Evolutionary conservation across 371 early-diverging fungal genomes (phyloP), one percentile per base, ranked within the genome.

Genomic region (Syncephalis fuscata): DNA sequence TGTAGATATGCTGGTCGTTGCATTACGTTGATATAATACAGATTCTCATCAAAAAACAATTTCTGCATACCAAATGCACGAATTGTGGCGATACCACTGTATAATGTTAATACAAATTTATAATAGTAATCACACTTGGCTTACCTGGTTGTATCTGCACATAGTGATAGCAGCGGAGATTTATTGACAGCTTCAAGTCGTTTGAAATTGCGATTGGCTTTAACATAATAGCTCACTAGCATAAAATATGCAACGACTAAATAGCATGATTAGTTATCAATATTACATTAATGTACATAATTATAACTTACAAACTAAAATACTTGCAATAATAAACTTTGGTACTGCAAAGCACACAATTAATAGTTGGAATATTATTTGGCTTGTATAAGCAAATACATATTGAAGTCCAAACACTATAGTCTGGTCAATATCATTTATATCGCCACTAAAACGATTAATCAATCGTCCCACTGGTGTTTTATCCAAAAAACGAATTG

Each of bases 401-500:
- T 92, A 69, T 55, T 82, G 85, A 65, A 93, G 65, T 37, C 65
- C 66, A 46, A 95, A 83, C 14, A 87, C 78, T 23, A 85, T 88
- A n/a, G 82, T 59, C 27, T 65, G 74, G 55, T 89, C 90, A 45
- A 86, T 58, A 11, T 70, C 60, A 45, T 76, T 76, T 58, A 84
- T 72, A 64, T 90, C 91, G 49, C 76, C 74, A 14, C 73, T 68
- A 54, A 87, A 86, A 23, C 89, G 64, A 57, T 84, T 82, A 52
- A 86, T 59, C 20, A 87, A 73, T 9, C 88, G 71, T 4, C 89
- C 90, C 15, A 90, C 57, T 3, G 93, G 94, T 11, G 90, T 93
- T 19, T 66, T 76, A 43, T 92, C 92, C 55, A 87, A 88, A 64
- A 89, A 91, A 17, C 80, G 67, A 23, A 88, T 65, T 22, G 71